Evolutionary conservation across 805 yeast species (phyloP).

Genomic region (Priceomyces castillae): DNA sequence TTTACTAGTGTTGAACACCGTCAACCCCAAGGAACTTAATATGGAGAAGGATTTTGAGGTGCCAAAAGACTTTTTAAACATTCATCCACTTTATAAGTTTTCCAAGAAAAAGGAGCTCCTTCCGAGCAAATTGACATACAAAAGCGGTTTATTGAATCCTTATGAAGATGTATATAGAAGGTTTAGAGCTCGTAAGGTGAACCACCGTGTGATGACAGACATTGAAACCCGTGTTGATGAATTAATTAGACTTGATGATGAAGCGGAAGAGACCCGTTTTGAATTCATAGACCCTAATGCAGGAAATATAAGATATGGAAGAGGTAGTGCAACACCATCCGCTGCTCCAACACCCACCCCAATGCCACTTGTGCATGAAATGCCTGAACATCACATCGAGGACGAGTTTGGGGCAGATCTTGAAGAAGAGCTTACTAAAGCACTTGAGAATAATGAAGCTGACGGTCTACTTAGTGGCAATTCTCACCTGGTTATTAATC

Average conservation of each 20-base stretch:
- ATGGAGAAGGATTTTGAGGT: conserved; percentile 48
- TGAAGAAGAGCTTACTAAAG: conserved; percentile 59
- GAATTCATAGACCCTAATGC: conserved; percentile 64
- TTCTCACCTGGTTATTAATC: not conserved
- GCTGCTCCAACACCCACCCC: conserved; percentile 27
- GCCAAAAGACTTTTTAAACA: conserved; percentile 31
- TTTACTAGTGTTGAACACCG: conserved; percentile 63
- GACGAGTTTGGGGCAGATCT: conserved; percentile 31
- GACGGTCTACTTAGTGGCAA: conserved; percentile 10
- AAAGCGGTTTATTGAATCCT: conserved; percentile 86
- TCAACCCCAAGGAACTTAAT: conserved; percentile 38
- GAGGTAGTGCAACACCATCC: conserved; percentile 25
- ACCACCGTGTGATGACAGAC: conserved; percentile 68
- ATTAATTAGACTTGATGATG: conserved; percentile 69
- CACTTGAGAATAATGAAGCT: conserved; percentile 41
- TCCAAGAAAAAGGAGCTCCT: conserved; percentile 35
- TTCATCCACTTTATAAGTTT: conserved; percentile 39
- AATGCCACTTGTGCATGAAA: conserved; percentile 39
- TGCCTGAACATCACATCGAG: conserved; percentile 32
- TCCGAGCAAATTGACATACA: conserved; percentile 49
- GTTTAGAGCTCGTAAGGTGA: conserved; percentile 68
- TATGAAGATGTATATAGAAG: conserved; percentile 65
- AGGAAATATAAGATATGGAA: conserved; percentile 14
- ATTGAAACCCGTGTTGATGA: conserved; percentile 79
- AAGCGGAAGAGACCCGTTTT: conserved; percentile 76